Evolutionary conservation across 805 yeast genomes (phyloP).

Genomic region (Candida corydali): DNA sequence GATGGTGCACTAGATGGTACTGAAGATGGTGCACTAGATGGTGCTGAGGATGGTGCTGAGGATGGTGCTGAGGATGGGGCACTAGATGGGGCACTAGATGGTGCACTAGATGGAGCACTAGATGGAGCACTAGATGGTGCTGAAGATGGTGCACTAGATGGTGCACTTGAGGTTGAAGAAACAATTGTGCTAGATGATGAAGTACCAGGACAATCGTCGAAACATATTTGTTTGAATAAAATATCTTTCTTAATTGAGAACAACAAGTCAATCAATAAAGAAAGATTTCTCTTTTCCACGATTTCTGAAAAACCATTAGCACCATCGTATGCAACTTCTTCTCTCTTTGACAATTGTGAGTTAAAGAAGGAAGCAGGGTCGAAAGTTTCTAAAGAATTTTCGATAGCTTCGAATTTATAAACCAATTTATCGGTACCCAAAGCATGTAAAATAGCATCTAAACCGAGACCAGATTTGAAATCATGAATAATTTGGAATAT

Average conservation of each 20-base stretch:
- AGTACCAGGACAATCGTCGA: conserved; percentile 1
- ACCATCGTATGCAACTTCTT: background rate
- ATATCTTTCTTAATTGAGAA: conserved; percentile 4
- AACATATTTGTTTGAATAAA: conserved; percentile 6
- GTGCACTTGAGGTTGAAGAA: conserved; percentile 2
- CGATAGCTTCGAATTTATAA: conserved; percentile 4
- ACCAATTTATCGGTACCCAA: conserved; percentile 2
- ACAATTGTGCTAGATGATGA: conserved; percentile 1
- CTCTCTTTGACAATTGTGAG: conserved; percentile 3
- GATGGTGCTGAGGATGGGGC: conserved; percentile 3
- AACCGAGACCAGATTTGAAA: conserved; percentile 9
- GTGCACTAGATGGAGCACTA: conserved; percentile 4
- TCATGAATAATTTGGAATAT: conserved; percentile 17
- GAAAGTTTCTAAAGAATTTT: background rate
- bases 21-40: conserved; percentile 3
- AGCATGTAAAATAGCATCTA: conserved; percentile 2
- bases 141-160: background rate
- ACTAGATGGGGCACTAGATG: background rate
- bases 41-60: background rate
- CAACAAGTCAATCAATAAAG: background rate
- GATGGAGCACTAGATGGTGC: background rate
- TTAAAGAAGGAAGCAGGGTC: background rate
- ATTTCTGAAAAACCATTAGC: background rate
- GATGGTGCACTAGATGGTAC: conserved; percentile 3
- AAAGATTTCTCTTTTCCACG: background rate